Base-by-base conservation (phyloP, 2,329 filamentous ascomycete genomes). In the Trichoderma sp. region DNA sequence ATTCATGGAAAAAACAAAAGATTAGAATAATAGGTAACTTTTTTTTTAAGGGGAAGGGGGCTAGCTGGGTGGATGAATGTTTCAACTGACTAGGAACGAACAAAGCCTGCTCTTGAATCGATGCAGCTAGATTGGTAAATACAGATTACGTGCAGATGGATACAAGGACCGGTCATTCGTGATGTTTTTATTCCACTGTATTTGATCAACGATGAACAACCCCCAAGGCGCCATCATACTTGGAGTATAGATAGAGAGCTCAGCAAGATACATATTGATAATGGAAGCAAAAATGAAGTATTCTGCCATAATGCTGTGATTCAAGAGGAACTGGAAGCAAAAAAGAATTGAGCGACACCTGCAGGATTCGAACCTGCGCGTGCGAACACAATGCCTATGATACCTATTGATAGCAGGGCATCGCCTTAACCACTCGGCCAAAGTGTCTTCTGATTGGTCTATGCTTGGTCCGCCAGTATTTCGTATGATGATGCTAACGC, bases 381-480 rank as follows among this genome's bases (percentile, higher is more conserved):
- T 75, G 72, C 72, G 72, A 75, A 75, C 72, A 75, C 72, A 75
- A 75, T 75, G 72, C 72, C 72, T 75, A 45, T 69, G 56, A 68
- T 75, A 75, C n/a, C 38, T 53, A 12, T 50, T 11, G 56, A 69
- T 75, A 75, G 64, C 72, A 75, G 72, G 72, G 72, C 72, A 75
- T 75, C 72, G 72, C 72, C 72, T 75, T 75, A 75, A 75, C 72
- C 72, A 75, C 72, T 75, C 72, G 72, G 72, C 72, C 72, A 75
- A 75, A 75, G 72, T 75, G 72, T 75, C 35, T 75, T 65, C 33
- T 64, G 60, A 73, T 73, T 71, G 66, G 66, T 69, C 24, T 33
- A 9, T 68, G 7, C 11, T 0, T 4, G 18, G 11, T 6, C 5
- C 4, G 11, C 7, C 4, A 6, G 14, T 4, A 53, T 3, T 12